Evolutionary conservation across 257 asterid species (phyloP).

Genomic region (Nicotiana tomentosiformis): DNA sequence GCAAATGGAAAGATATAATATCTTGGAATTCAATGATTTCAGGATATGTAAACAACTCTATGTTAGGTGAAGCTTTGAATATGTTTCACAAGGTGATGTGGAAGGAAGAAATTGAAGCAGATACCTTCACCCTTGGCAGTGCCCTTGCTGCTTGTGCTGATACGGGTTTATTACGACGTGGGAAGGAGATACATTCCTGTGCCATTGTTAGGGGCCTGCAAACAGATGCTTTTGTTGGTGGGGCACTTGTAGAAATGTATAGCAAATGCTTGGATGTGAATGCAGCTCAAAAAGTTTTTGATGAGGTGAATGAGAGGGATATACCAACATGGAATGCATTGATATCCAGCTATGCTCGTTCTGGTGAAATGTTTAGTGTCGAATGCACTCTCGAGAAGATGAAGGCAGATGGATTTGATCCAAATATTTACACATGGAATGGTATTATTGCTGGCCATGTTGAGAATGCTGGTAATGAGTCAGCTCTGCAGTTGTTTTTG

Average conservation of each 20-base stretch:
- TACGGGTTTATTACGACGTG: conserved; percentile 29
- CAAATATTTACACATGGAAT: conserved; percentile 64
- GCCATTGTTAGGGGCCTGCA: conserved; percentile 51
- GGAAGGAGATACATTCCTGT: conserved; percentile 56
- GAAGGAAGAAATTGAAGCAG: conserved; percentile 38
- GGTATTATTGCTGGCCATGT: conserved; percentile 61
- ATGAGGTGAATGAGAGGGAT: conserved; percentile 42
- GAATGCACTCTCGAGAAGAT: conserved; percentile 33
- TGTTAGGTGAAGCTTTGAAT: conserved; percentile 46
- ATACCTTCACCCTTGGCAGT: conserved; percentile 69
- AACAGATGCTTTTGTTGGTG: conserved; percentile 54
- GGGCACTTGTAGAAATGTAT: conserved; percentile 72
- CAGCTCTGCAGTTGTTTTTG: conserved; percentile 44
- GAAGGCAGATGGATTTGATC: conserved; percentile 65
- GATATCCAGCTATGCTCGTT: conserved; percentile 56
- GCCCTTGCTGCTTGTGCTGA: conserved; percentile 52
- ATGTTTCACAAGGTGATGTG: conserved; percentile 32
- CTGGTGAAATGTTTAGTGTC: conserved; percentile 28
- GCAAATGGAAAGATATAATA: conserved; percentile 39
- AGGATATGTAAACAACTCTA: conserved; percentile 54
- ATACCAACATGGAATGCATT: conserved; percentile 61
- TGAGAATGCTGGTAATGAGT: conserved; percentile 51
- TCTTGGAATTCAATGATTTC: conserved; percentile 87
- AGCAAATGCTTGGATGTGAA: conserved; percentile 47
- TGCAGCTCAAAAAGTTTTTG: conserved; percentile 52